phyloP scores from a whole-genome alignment of 345 rosid genomes.

The Sonneratia alba region DNA sequence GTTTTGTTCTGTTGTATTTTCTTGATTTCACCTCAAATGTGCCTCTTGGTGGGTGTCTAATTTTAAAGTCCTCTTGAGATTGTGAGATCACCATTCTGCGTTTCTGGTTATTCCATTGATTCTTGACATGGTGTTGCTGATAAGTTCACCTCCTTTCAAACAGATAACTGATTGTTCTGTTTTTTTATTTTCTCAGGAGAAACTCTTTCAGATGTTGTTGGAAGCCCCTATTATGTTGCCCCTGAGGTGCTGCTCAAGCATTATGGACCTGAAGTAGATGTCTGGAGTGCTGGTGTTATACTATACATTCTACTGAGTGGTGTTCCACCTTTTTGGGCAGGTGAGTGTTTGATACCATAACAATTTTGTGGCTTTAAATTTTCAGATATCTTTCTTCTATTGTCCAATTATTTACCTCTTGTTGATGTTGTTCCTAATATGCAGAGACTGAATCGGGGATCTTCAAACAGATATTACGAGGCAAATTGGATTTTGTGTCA shows the following conservation, averaged over 20 bases:
- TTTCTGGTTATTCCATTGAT: neutral
- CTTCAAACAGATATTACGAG: slow-evolving; percentile 79
- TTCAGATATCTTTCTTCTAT: neutral
- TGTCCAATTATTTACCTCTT: neutral
- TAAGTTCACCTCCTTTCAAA: neutral
- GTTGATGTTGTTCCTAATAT: neutral
- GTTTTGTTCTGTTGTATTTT: neutral
- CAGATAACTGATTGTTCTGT: neutral
- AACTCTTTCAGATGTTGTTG: slow-evolving; percentile 73
- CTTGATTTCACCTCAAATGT: neutral
- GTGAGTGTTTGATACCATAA: slow-evolving; percentile 18
- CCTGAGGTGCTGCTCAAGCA: slow-evolving; percentile 84
- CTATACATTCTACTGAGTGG: slow-evolving; percentile 90
- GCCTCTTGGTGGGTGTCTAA: neutral
- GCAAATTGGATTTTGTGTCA: slow-evolving; percentile 75
- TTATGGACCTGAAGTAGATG: slow-evolving; percentile 89
- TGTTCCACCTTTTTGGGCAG: slow-evolving; percentile 98
- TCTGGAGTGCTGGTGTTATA: slow-evolving; percentile 97
- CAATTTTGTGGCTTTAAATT: neutral
- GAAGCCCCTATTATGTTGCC: slow-evolving; percentile 97
- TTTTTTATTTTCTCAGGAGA: slow-evolving; percentile 42
- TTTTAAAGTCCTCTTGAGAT: neutral
- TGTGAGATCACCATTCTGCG: neutral
- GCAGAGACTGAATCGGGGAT: slow-evolving; percentile 95
- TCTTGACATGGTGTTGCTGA: neutral